Base-by-base conservation (phyloP, 1,284 basidiomycete species). In the Ceratobasidium sp. region DNA sequence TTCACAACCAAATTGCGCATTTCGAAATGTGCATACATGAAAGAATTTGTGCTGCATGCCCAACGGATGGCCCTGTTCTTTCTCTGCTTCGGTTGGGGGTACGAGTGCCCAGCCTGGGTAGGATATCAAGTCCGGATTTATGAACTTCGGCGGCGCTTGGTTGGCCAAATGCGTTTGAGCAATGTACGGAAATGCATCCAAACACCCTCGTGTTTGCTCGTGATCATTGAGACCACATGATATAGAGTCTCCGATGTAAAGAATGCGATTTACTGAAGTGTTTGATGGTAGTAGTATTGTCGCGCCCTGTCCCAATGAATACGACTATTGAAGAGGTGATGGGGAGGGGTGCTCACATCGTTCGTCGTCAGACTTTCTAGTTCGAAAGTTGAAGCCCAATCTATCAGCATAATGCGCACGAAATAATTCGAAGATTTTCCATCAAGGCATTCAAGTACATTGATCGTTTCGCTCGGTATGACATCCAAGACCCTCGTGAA, bases 81-180 rank as follows among this genome's bases (percentile, higher is more conserved):
- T 60, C 26, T 60, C 58, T n/a, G 41, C 26, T n/a, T 60, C 58
- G n/a, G 18, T 43, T 2, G 58, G 58, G 16, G 36, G 4, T 8
- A 60, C 58, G 34, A 60, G 58, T 23, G 58, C 43, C 58, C 58
- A 60, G 12, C 58, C 58, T 9, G 58, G 58, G 18, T 60, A 60
- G 23, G 58, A 30, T 60, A 60, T 36, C 32, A 60, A 16, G 36
- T 60, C 39, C 4, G 43, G 36, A 12, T 60, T 10, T n/a, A 60
- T 4, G n/a, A 34, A 2, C 18, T 23, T 16, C 3, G 36, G 28
- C 8, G 58, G 58, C 1, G 32, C n/a, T n/a, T 28, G 9, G 21
- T 43, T 34, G 26, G 58, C n/a, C 34, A 60, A 43, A 39, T 43
- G 23, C 43, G 36, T 30, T 18, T 60, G 58, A 39, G 58, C 34